Conservation (phyloP, 768 basidiomycete genomes). For the Auriculariales sp. region DNA sequence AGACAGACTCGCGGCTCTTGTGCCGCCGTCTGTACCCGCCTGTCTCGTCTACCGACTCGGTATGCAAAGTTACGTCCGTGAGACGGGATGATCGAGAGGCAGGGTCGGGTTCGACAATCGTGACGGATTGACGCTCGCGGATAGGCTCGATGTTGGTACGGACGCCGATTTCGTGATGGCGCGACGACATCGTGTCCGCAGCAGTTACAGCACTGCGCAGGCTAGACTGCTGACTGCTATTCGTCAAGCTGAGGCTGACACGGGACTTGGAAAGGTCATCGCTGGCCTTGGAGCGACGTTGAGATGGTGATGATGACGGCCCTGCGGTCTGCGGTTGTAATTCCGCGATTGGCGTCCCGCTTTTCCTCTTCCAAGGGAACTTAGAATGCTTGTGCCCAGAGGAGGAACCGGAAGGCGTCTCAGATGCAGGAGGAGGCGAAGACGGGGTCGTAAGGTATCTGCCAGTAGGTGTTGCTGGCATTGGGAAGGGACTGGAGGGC, state of each 20-base stretch:
- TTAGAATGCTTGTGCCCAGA: conserved; percentile 12
- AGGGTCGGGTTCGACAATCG: neutral
- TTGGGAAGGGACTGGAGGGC: neutral
- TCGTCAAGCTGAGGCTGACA: conserved; percentile 46
- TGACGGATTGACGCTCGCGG: neutral
- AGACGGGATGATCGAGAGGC: neutral
- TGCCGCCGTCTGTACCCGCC: neutral
- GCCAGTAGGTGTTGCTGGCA: neutral
- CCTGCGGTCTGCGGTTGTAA: neutral
- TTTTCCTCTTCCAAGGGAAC: neutral
- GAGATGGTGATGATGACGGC: conserved; percentile 9
- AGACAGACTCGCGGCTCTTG: neutral
- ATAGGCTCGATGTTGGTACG: neutral
- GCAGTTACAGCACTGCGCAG: conserved; percentile 42
- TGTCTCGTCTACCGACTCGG: neutral
- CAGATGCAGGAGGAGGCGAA: conserved; percentile 16
- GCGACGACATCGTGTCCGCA: conserved; percentile 23
- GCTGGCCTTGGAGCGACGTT: conserved; percentile 21
- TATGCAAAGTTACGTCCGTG: neutral
- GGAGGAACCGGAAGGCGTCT: conserved; percentile 15
- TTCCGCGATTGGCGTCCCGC: neutral
- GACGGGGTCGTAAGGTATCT: conserved; percentile 15
- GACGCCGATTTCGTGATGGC: neutral
- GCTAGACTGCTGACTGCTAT: conserved; percentile 36
- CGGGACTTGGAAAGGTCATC: conserved; percentile 42